Base-by-base conservation (phyloP, 1,284 basidiomycete species). In the Caloboletus firmus region DNA sequence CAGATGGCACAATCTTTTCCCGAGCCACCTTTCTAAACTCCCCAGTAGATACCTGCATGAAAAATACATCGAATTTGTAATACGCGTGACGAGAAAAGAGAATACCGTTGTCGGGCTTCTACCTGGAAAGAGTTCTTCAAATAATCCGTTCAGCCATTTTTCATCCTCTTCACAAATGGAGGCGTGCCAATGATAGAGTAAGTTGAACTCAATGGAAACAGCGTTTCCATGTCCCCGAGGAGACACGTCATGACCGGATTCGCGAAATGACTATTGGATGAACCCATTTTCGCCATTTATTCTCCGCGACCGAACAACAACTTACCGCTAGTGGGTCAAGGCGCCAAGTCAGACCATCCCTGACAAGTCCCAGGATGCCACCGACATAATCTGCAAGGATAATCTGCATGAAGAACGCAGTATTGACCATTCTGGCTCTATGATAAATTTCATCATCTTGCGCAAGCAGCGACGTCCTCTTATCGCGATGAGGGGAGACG, bases 361-460 rank as follows among this genome's bases (percentile, higher is more conserved):
- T 70, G 13, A 70, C 68, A 15, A 81, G 71, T 26, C 79, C 79
- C n/a, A 82, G 64, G 59, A 82, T 80, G 6, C 68, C 68, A 6
- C 84, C 86, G 34, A 91, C 84, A 56, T 91, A 91, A 70, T 91
- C 87, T 73, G 53, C 49, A 18, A 59, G 55, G 24, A 89, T 85
- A 49, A 86, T 79, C 55, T 84, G 79, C 78, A 89, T 83, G 66
- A 90, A 91, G 63, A 76, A 84, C 3, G 79, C 87, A 48, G 82
- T 86, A 68, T 93, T 93, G 56, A 93, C 82, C 45, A 90, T 73
- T 35, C 89, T 79, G 9, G 89, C 79, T 22, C 84, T 83, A 53
- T 89, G 77, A 76, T 91, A 93, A 49, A 93, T 79, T 63, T 90
- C 88, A 47, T 89, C 82, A 56, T 88, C 87, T 63, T 89, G 87